Conservation (phyloP, 139 green algal species). For the Spirogloea muscicola region DNA sequence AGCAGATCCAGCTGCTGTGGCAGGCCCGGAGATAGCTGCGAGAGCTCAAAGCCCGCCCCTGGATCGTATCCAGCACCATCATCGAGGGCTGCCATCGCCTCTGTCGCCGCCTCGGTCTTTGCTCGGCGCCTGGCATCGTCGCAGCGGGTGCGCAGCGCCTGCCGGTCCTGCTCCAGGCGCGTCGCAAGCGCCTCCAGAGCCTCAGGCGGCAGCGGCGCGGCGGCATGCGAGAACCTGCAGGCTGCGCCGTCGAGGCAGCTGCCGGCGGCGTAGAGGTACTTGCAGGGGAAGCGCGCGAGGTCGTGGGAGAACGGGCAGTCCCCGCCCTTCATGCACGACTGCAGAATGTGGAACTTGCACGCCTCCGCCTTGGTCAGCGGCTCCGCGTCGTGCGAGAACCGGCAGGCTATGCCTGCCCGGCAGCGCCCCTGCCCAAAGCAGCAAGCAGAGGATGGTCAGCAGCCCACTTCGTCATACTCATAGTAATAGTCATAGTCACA, state of each 20-base stretch:
- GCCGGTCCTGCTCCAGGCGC: conserved; percentile 14
- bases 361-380: conserved; percentile 16
- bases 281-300: conserved; percentile 37
- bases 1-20: background rate
- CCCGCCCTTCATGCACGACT: conserved; percentile 33
- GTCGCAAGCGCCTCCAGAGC: conserved; percentile 5
- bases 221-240: conserved; percentile 38
- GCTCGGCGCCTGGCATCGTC: too few relatives aligned
- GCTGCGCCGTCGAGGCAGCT: conserved; percentile 22
- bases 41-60: background rate
- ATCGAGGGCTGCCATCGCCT: background rate
- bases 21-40: too few relatives aligned
- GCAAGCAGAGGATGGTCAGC: too few relatives aligned
- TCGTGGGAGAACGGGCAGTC: conserved; percentile 41
- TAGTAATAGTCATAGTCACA: too few relatives aligned
- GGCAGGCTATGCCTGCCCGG: conserved; percentile 13
- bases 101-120: too few relatives aligned
- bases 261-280: conserved; percentile 13
- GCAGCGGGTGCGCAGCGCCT: too few relatives aligned
- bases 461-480: too few relatives aligned
- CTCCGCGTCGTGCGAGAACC: conserved; percentile 26
- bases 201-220: conserved; percentile 5
- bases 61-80: background rate
- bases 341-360: conserved; percentile 19
- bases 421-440: conserved; percentile 23